Conservation (phyloP, 208 protist species). For the Wallacemonas sp. region DNA sequence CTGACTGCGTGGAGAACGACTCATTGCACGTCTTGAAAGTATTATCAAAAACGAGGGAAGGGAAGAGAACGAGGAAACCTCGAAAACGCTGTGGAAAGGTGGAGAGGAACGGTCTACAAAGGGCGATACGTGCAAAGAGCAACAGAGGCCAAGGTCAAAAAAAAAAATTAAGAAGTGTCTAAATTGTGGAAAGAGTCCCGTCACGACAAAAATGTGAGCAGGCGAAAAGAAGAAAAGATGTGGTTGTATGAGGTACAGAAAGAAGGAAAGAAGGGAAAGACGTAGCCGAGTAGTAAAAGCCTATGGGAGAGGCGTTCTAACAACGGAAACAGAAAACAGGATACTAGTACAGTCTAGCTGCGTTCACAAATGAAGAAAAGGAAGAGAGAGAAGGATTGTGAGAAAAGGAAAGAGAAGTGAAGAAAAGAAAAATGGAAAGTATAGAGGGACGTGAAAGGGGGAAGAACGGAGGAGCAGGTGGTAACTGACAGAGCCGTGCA, state of each 20-base stretch:
- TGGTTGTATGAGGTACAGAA: too few relatives aligned
- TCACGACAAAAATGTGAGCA: neutral
- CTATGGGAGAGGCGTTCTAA: too few relatives aligned
- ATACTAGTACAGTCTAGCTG: too few relatives aligned
- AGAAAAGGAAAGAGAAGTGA: neutral
- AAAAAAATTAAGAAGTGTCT: neutral
- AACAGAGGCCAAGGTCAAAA: neutral
- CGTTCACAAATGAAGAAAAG: too few relatives aligned
- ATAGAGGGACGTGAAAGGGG: too few relatives aligned
- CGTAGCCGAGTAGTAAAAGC: too few relatives aligned
- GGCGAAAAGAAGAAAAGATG: neutral
- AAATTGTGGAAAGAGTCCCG: neutral
- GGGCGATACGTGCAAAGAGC: neutral
- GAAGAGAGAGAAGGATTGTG: neutral
- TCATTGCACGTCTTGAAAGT: neutral
- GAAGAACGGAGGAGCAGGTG: too few relatives aligned
- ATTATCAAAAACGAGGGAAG: neutral
- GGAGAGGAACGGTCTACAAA: too few relatives aligned
- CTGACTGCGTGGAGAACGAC: neutral
- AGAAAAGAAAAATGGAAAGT: slow-evolving; percentile 3
- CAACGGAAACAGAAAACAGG: too few relatives aligned
- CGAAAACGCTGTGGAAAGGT: neutral
- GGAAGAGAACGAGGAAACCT: neutral
- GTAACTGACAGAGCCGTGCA: too few relatives aligned
- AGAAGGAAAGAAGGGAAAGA: neutral